Base-by-base conservation (phyloP, 1,139 yeast species). In the Taiozyma sp. region DNA sequence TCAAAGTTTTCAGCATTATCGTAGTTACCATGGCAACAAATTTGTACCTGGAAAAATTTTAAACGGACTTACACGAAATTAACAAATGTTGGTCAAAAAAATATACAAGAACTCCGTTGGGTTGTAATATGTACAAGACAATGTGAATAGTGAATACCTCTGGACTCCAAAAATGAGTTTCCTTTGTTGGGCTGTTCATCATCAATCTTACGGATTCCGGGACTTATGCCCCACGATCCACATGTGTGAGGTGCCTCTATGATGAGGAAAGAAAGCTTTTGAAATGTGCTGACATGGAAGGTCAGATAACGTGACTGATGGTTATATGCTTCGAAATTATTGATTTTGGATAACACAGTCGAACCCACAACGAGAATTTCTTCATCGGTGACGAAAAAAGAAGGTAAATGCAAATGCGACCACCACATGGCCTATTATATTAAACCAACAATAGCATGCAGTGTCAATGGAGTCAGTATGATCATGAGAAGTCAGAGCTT, bases 401-500 rank as follows among this genome's bases (percentile, higher is more conserved):
- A 2, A 19, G 80, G 24, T 16, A 38, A 38, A 38, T 38, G 41
- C 41, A 38, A 38, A 22, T 38, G 41, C 19, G 24, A 38, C 41
- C 41, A 38, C 10, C 7, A 14, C 14, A 38, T 38, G 41, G 41
- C 24, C 24, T 19, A 19, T 38, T 19, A 10, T 6, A 38, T 19
- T 6, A n/a, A 32, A 32, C 5, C 14, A 24, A 24, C 6, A 6
- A 24, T 24, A 24, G 27, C 8, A 24, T 24, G 3, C 8, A 24
- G 27, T 24, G 8, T 24, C 30, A 10, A 3, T 28, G 30, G 13
- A 9, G 30, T 28, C 30, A 32, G 9, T 10, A 9, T n/a, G 19
- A 32, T 32, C 46, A 62, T 16, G 64, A 61, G 65, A 91, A 90
- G 67, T 92, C 97, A 55, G 81, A 80, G 23, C 80, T 74, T 64